These are phyloP conservation scores for Lepidium campestre DNA, from an alignment of 441 rosid genomes.

Conservation along the genomic window DNA sequence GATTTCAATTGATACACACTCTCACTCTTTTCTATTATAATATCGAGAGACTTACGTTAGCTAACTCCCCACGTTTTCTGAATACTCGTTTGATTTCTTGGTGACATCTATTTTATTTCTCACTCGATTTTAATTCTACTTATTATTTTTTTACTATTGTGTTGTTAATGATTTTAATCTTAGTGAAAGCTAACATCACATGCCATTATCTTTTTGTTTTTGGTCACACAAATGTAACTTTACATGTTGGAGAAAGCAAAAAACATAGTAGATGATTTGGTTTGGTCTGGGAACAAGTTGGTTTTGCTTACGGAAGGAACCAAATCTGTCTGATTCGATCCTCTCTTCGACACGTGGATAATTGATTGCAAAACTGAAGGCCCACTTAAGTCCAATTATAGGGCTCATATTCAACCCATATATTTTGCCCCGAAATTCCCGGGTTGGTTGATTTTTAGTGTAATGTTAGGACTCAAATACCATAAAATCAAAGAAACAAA, in stretches of 20 bases:
- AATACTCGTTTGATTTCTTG: slow-evolving; percentile 3
- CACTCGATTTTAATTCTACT: neutral
- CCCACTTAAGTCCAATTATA: neutral
- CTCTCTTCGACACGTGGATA: neutral
- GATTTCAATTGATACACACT: neutral
- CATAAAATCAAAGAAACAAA: too few species aligned
- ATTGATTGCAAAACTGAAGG: neutral
- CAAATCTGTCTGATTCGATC: neutral
- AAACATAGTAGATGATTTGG: too few species aligned
- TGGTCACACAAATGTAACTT: neutral
- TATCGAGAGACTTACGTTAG: neutral
- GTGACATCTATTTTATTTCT: neutral
- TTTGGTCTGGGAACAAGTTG: neutral
- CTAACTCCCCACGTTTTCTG: slow-evolving; percentile 6
- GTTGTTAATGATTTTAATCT: neutral
- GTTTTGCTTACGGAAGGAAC: neutral
- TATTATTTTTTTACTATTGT: neutral
- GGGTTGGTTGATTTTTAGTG: too few species aligned
- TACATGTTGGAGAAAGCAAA: neutral
- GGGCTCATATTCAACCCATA: neutral
- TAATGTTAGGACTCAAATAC: too few species aligned
- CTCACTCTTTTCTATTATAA: neutral
- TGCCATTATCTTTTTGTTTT: slow-evolving; percentile 5
- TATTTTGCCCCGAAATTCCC: neutral
- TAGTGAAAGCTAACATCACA: slow-evolving; percentile 21